phyloP scores from a whole-genome alignment of 73 alveolate species.

The Paramecium bursaria region DNA sequence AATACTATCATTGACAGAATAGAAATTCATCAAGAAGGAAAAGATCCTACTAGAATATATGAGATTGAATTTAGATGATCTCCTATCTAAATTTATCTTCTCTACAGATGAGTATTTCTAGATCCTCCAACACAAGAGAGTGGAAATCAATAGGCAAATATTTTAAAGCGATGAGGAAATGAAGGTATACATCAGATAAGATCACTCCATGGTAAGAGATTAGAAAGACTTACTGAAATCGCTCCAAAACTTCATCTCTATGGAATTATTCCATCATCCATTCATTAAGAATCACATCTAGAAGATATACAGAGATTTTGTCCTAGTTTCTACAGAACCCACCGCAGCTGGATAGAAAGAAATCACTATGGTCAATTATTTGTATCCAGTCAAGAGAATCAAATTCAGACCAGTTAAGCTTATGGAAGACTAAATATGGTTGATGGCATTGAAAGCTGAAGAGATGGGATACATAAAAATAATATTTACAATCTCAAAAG shows the following conservation, averaged over 20 bases:
- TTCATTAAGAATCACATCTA: not conserved
- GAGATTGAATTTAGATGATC: conserved; percentile 22
- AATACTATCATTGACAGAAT: not conserved
- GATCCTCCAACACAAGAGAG: not conserved
- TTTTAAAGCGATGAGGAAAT: not conserved
- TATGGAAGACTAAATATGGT: conserved; percentile 41
- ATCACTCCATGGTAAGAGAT: not conserved
- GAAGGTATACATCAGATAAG: not conserved
- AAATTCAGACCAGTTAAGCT: conserved; percentile 15
- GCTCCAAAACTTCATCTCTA: not conserved
- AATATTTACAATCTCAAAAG: not conserved
- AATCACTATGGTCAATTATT: conserved; percentile 24
- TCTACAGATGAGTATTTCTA: conserved; percentile 25
- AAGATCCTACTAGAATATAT: not conserved
- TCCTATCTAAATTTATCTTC: not conserved
- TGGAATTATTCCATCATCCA: conserved; percentile 53
- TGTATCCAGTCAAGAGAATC: conserved; percentile 51
- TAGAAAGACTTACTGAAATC: not conserved
- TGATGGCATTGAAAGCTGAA: conserved; percentile 33
- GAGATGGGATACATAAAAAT: conserved; percentile 40
- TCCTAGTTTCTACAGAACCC: conserved; percentile 36
- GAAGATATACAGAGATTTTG: not conserved
- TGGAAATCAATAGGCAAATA: not conserved
- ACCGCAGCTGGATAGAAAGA: conserved; percentile 31
- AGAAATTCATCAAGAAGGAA: conserved; percentile 6